phyloP scores from a whole-genome alignment of 441 rosid genomes.

The Pelargonium citronellum region DNA sequence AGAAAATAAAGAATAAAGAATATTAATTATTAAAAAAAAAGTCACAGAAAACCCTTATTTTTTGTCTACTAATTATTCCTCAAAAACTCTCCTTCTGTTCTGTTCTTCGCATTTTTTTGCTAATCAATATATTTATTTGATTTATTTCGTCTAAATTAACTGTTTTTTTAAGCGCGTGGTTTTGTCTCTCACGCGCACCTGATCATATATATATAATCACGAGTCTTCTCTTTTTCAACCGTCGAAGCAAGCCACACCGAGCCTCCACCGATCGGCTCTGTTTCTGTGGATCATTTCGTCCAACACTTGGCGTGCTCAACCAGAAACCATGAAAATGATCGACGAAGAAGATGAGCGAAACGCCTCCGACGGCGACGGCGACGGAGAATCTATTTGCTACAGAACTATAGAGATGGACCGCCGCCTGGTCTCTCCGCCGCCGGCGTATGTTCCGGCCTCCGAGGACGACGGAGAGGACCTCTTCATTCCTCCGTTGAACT shows the following conservation, averaged over 20 bases:
- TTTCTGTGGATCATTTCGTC: conserved; percentile 1
- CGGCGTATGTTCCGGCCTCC: conserved; percentile 22
- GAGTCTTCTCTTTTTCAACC: neutral
- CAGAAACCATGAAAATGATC: neutral
- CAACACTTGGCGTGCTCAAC: neutral
- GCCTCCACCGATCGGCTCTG: neutral
- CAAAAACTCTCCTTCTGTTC: neutral
- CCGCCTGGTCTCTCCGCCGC: conserved; percentile 22
- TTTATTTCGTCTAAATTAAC: neutral
- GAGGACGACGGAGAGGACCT: conserved; percentile 34
- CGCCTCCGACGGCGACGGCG: neutral
- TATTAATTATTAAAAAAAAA: too few relatives aligned
- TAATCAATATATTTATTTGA: neutral
- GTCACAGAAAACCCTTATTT: neutral
- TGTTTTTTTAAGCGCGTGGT: neutral
- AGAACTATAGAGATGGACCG: conserved; percentile 39
- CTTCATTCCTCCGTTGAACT: conserved; percentile 60
- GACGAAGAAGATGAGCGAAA: neutral
- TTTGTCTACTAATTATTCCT: neutral
- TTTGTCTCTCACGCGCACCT: neutral
- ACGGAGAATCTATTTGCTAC: conserved; percentile 26
- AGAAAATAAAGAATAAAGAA: too few relatives aligned
- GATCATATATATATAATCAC: neutral
- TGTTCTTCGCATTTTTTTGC: neutral
- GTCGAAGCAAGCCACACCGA: neutral